Conservation (phyloP, 768 basidiomycete species). For the Lanmaoa rubissima region DNA sequence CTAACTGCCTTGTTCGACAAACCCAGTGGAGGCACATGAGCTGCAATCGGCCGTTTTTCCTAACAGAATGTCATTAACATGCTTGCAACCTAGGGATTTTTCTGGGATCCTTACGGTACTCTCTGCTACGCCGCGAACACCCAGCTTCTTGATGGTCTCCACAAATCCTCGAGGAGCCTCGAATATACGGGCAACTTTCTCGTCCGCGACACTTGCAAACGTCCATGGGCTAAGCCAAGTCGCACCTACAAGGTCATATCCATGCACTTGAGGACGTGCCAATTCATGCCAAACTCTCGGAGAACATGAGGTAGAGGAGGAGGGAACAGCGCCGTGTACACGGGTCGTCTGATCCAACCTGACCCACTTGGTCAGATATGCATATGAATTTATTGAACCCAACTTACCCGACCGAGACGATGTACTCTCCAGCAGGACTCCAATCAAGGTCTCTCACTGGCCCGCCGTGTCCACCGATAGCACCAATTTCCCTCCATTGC, state of each 20-base stretch:
- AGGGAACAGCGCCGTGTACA: conserved; percentile 64
- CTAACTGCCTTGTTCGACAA: conserved; percentile 90
- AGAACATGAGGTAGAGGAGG: conserved; percentile 3
- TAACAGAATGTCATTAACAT: conserved; percentile 28
- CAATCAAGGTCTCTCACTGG: conserved; percentile 80
- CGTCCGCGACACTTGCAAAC: conserved; percentile 92
- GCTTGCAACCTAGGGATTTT: not conserved
- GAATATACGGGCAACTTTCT: conserved; percentile 93
- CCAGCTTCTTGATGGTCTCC: conserved; percentile 52
- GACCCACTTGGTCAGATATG: conserved; percentile 3
- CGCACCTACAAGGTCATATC: conserved; percentile 85
- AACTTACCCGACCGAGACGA: conserved; percentile 80
- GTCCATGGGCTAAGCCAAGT: conserved; percentile 72
- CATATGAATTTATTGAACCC: not conserved
- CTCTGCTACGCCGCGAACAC: conserved; percentile 44
- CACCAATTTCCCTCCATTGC: conserved; percentile 74
- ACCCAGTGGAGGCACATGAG: conserved; percentile 90
- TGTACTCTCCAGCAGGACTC: conserved; percentile 83
- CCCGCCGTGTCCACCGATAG: conserved; percentile 81
- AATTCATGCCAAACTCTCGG: conserved; percentile 76
- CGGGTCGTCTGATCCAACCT: conserved; percentile 92
- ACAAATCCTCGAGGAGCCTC: conserved; percentile 87
- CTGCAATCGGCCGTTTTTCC: conserved; percentile 67
- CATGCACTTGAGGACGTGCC: conserved; percentile 92
- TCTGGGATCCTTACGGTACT: conserved; percentile 43